These are phyloP conservation scores for Aspergillus olivimuriae DNA, from an alignment of 495 filamentous ascomycete species.

Conservation along the genomic window DNA sequence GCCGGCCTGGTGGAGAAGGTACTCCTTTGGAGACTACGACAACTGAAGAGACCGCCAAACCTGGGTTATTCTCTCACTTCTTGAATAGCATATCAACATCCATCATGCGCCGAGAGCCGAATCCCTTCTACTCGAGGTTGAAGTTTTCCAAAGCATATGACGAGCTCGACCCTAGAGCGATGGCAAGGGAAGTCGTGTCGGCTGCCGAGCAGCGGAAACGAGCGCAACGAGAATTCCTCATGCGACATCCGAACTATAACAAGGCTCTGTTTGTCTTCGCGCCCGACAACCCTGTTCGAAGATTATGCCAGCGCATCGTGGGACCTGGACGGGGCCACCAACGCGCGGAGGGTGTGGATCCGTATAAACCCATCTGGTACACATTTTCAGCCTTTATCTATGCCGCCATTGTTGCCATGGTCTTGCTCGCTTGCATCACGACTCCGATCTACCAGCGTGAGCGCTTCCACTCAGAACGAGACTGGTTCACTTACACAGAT, in stretches of 20 bases:
- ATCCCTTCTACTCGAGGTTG: slow-evolving; percentile 88
- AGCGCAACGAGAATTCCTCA: slow-evolving; percentile 84
- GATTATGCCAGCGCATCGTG: slow-evolving; percentile 82
- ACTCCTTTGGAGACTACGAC: slow-evolving; percentile 16
- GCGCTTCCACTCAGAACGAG: slow-evolving; percentile 69
- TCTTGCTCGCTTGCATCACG: slow-evolving; percentile 87
- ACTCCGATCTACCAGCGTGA: slow-evolving; percentile 89
- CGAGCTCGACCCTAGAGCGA: slow-evolving; percentile 71
- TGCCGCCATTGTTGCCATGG: slow-evolving; percentile 91
- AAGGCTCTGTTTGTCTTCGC: slow-evolving; percentile 83
- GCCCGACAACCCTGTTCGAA: slow-evolving; percentile 68
- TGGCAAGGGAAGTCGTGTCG: slow-evolving; percentile 85
- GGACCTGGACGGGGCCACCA: slow-evolving; percentile 83
- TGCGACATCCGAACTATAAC: slow-evolving; percentile 85
- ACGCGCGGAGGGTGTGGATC: slow-evolving; percentile 78
- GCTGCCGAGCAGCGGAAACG: slow-evolving; percentile 74
- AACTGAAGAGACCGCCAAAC: slow-evolving; percentile 35
- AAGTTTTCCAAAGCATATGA: slow-evolving; percentile 68
- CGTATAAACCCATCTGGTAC: slow-evolving; percentile 86
- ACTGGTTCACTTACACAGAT: slow-evolving; percentile 94
- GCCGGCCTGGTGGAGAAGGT: slow-evolving; percentile 19
- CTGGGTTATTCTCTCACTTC: slow-evolving; percentile 48
- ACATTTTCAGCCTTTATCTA: slow-evolving; percentile 92
- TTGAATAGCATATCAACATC: slow-evolving; percentile 48
- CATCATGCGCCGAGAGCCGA: slow-evolving; percentile 66